Evolutionary conservation across 495 filamentous ascomycete genomes (phyloP).

Genomic region (Trichoderma parareesei): DNA sequence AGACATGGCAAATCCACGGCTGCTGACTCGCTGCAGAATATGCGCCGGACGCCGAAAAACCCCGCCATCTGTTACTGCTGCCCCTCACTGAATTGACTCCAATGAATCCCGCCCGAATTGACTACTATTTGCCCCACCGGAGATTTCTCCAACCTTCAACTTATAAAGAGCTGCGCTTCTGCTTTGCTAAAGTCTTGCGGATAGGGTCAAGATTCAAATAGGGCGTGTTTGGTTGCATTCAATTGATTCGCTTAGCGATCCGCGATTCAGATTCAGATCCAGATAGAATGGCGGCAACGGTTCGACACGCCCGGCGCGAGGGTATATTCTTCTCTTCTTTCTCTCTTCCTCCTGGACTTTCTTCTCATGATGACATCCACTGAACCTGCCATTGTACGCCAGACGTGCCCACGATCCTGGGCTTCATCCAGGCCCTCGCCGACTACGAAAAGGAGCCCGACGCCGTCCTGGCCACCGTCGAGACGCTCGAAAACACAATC

Average conservation of each 20-base stretch:
- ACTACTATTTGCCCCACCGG: background rate
- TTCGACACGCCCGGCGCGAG: constrained; percentile 30
- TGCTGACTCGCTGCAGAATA: background rate
- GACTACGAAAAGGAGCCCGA: constrained; percentile 72
- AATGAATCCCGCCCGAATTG: background rate
- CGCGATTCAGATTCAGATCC: background rate
- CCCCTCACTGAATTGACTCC: background rate
- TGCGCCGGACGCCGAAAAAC: background rate
- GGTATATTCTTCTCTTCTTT: constrained; percentile 17
- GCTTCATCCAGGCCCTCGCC: constrained; percentile 80
- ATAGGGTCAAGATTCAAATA: background rate
- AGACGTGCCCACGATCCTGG: constrained; percentile 79
- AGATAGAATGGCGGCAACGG: constrained; percentile 8
- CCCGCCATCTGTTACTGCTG: background rate
- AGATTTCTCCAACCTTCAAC: background rate
- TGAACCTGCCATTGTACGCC: background rate
- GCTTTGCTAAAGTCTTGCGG: background rate
- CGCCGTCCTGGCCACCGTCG: constrained; percentile 70
- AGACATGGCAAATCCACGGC: background rate
- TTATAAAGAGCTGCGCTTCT: background rate
- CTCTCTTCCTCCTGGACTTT: background rate
- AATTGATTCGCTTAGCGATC: background rate
- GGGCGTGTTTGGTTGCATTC: background rate
- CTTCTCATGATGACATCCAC: background rate
- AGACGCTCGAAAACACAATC: constrained; percentile 65